Evolutionary conservation across 106 monocot genomes (phyloP).

Genomic region (Amphibolis antarctica): DNA sequence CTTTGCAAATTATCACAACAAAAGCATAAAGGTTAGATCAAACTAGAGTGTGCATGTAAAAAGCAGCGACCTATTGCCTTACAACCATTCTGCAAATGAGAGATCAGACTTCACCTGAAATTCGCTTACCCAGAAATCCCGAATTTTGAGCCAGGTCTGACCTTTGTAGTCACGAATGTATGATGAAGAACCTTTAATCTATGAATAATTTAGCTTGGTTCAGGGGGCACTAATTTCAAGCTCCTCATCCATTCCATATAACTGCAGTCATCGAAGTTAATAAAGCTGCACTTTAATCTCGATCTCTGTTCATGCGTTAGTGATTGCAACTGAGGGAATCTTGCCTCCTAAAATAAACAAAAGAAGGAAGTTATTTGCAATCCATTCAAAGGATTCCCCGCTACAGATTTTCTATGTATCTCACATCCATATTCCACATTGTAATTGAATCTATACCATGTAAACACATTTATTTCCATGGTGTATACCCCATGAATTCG

Average conservation of each 20-base stretch:
- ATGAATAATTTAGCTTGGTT: slow-evolving; percentile 44
- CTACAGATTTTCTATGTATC: not conserved
- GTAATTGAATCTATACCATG: not conserved
- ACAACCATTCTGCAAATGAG: too few species aligned
- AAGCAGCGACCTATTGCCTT: too few species aligned
- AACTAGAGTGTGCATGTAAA: too few species aligned
- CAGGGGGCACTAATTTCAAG: slow-evolving; percentile 68
- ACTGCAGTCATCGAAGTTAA: slow-evolving; percentile 79
- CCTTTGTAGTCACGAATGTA: not conserved
- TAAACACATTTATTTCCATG: not conserved
- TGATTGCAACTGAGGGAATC: slow-evolving; percentile 72
- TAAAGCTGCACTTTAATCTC: slow-evolving; percentile 68
- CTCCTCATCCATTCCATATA: slow-evolving; percentile 98
- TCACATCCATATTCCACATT: too few species aligned
- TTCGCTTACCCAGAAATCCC: too few species aligned
- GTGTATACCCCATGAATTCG: not conserved
- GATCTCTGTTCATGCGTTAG: slow-evolving; percentile 55
- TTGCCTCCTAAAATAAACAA: slow-evolving; percentile 59
- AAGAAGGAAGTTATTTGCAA: not conserved
- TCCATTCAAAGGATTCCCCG: not conserved
- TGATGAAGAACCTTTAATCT: not conserved
- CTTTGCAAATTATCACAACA: too few species aligned
- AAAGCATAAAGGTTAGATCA: too few species aligned
- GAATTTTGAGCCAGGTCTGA: too few species aligned
- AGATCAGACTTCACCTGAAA: too few species aligned